Base-by-base conservation (phyloP, 106 monocot genomes). In the Iris macrosiphon region DNA sequence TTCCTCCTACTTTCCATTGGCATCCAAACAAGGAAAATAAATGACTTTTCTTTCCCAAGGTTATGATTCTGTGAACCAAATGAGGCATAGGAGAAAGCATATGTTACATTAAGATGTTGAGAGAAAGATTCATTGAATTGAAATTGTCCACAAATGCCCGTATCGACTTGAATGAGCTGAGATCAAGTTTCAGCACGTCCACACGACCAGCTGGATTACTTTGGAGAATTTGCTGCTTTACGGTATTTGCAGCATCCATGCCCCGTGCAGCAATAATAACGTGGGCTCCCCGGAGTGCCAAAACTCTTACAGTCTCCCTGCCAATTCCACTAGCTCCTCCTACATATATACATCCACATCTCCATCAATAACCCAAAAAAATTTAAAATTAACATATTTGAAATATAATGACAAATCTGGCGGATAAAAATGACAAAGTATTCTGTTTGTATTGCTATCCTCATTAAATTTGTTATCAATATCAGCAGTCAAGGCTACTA, bases 271-370 rank as follows among this genome's bases (percentile, higher is more conserved):
- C 89, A 43, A 96, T 82, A 31, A 96, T 52, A 13, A 90, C 82
- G 32, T 74, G 85, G 10, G 65, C 90, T 49, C 90, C 82, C 3
- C 83, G 59, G 12, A 89, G 79, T 0, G 89, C 95, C n/a, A 96
- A 37, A 4, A 96, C 95, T 51, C 86, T 63, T 7, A 73, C 82
- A 0, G 90, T 86, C 74, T 96, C 95, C 24, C 73, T 67, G 13
- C 95, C 95, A 24, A 96, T 86, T 30, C 89, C 95, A 46, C 89
- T 85, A 12, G 85, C 76, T 50, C 89, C 95, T 40, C 95, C 95
- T 95, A 48, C 1, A 52, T 50, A 79, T n/a, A n/a, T n/a, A n/a
- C n/a, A n/a, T n/a, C n/a, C 86, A 31, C 48, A 58, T 37, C 76
- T 59, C 12, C n/a, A n/a, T n/a, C n/a, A n/a, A n/a, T n/a, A n/a